Conservation (phyloP, 441 rosid genomes). For the Rhodomyrtus psidioides region DNA sequence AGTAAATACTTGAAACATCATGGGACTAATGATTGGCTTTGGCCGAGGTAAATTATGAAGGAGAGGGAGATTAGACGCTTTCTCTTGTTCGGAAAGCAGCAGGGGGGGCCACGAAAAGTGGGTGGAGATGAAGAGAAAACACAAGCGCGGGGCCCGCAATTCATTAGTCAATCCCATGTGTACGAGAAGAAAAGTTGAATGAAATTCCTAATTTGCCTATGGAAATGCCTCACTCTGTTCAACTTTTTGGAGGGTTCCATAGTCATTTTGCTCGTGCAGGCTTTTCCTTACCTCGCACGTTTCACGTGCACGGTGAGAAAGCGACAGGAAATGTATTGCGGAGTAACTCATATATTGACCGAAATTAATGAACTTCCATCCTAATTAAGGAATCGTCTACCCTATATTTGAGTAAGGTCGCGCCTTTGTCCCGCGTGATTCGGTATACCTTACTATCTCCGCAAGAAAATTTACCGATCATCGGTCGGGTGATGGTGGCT, state of each 20-base stretch:
- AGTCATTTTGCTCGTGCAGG: background rate
- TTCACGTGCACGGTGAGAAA: background rate
- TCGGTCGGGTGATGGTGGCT: accelerated
- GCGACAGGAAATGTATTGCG: too few relatives aligned
- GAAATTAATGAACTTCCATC: background rate
- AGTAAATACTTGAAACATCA: background rate
- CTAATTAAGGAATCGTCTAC: background rate
- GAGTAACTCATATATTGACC: background rate
- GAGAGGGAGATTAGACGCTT: background rate
- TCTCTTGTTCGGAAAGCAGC: background rate
- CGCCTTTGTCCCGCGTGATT: background rate
- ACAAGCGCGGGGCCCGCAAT: background rate
- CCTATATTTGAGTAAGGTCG: background rate
- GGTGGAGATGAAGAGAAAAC: background rate
- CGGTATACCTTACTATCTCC: background rate
- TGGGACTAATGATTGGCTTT: background rate
- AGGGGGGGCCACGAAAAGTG: background rate
- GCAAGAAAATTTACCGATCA: background rate
- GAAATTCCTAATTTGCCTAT: background rate
- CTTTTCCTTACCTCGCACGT: background rate
- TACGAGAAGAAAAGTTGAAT: background rate
- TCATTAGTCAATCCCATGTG: background rate
- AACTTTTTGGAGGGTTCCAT: background rate
- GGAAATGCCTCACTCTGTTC: background rate
- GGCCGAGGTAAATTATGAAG: background rate